Conservation (phyloP, 805 yeast genomes). For the Helenozyma baotianmanensis region DNA sequence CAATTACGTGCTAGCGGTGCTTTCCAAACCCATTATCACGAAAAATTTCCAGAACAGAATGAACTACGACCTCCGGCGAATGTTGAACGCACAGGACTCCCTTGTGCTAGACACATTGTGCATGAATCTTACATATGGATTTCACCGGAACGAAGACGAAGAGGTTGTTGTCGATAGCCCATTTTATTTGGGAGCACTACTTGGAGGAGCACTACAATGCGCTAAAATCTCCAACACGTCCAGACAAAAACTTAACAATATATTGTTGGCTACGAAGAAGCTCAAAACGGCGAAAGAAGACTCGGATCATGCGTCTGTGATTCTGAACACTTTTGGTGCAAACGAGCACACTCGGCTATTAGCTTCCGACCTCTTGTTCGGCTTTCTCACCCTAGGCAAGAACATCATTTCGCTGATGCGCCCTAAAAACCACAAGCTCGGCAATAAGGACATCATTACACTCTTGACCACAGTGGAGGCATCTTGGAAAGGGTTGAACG, state of each 20-base stretch:
- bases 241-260: conserved; percentile 53
- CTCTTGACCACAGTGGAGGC: conserved; percentile 63
- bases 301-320: conserved; percentile 3
- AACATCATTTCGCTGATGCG: conserved; percentile 64
- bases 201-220: conserved; percentile 26
- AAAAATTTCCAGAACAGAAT: conserved; percentile 66
- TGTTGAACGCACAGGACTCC: conserved; percentile 70
- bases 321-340: not conserved
- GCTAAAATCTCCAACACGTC: conserved; percentile 50
- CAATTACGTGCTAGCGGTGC: conserved; percentile 72
- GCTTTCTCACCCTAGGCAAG: conserved; percentile 60
- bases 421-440: conserved; percentile 72
- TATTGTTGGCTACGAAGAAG: conserved; percentile 37
- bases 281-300: conserved; percentile 8
- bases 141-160: conserved; percentile 11
- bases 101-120: conserved; percentile 62
- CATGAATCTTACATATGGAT: conserved; percentile 33
- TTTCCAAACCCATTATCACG: conserved; percentile 74
- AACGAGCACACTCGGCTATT: conserved; percentile 12
- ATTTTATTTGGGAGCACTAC: conserved; percentile 25
- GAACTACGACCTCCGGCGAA: conserved; percentile 75
- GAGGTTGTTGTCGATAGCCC: conserved; percentile 16
- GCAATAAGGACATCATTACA: conserved; percentile 76
- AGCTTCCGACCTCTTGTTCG: conserved; percentile 61
- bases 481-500: conserved; percentile 33